Percentiles rank a stretch among this genome's conserved stretches.
These are phyloP conservation scores for Neltuma alba DNA, from an alignment of 306 rosid genomes.

Conservation along the genomic window DNA sequence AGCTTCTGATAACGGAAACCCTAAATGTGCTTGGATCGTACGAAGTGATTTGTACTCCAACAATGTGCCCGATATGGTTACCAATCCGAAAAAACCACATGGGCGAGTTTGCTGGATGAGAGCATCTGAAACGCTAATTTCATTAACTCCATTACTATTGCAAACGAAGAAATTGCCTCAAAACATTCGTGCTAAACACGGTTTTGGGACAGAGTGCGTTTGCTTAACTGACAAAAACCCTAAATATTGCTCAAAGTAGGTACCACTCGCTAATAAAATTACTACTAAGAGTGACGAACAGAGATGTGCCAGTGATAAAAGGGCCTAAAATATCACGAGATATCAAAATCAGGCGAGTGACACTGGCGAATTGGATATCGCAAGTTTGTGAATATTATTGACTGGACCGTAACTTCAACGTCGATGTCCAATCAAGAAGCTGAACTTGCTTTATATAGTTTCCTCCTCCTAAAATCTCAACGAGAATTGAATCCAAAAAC, in stretches of 20 bases:
- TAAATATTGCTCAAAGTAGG: background rate
- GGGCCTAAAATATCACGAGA: constrained; percentile 66
- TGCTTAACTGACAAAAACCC: constrained; percentile 38
- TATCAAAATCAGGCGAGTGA: constrained; percentile 78
- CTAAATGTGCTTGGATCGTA: background rate
- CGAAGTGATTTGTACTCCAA: constrained; percentile 37
- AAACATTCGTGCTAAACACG: constrained; percentile 47
- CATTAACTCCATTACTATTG: constrained; percentile 31
- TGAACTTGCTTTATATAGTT: constrained; percentile 53
- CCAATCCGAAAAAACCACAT: background rate
- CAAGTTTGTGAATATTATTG: constrained; percentile 56
- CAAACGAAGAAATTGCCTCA: constrained; percentile 97
- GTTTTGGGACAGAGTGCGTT: constrained; percentile 91
- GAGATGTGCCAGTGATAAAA: constrained; percentile 55
- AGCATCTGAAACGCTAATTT: background rate
- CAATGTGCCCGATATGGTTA: constrained; percentile 48
- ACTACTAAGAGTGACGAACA: background rate
- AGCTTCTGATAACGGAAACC: background rate
- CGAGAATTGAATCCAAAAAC: background rate
- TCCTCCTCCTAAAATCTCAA: background rate
- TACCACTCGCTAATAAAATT: background rate
- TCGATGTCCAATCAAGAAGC: constrained; percentile 69
- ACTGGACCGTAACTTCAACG: constrained; percentile 19
- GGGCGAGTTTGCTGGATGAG: constrained; percentile 48
- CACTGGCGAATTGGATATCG: constrained; percentile 51